phyloP scores from a whole-genome alignment of 2,329 filamentous ascomycete genomes.

The Aspergillaceae sp. region DNA sequence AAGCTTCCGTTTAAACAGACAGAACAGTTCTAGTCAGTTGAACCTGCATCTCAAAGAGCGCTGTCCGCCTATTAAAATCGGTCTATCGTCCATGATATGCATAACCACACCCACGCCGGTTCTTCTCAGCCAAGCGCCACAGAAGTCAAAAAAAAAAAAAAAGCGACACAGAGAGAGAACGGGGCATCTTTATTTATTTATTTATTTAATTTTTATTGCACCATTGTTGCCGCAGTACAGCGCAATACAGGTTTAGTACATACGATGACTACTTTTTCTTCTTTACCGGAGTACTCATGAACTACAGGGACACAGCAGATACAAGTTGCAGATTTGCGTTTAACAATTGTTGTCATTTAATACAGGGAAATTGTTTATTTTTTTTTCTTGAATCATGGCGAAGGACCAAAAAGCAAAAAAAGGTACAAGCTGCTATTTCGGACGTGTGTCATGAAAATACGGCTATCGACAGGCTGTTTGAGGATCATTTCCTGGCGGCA shows the following conservation, averaged over 20 bases:
- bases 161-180: background rate
- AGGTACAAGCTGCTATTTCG: background rate
- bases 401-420: background rate
- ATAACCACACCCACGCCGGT: background rate
- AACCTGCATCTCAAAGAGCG: conserved; percentile 15
- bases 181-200: background rate
- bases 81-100: conserved; percentile 7
- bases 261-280: no score
- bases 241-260: no score
- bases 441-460: background rate
- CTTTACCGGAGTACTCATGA: no score
- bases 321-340: no score
- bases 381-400: background rate
- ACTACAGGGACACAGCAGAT: no score
- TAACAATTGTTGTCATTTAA: no score
- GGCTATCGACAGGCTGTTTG: conserved; percentile 1
- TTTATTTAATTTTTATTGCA: background rate
- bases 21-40: conserved; percentile 7
- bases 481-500: conserved; percentile 1
- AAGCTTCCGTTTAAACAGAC: background rate
- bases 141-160: background rate
- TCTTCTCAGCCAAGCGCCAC: background rate
- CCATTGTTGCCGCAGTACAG: background rate
- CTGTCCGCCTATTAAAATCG: conserved; percentile 12
- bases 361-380: background rate